Conservation (phyloP, 768 basidiomycete species). For the Gymnopilus junonius region DNA sequence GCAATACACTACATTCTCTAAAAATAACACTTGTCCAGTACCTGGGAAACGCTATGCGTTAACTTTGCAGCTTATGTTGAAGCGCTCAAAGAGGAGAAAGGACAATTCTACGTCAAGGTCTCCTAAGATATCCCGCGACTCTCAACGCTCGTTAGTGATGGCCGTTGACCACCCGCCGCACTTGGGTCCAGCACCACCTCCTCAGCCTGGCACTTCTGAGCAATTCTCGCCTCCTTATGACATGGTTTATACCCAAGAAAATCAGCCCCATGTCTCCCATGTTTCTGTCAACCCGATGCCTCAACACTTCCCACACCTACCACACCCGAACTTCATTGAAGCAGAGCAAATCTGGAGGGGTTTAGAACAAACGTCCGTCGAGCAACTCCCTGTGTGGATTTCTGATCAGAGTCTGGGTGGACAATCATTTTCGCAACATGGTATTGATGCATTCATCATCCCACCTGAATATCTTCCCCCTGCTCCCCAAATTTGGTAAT, state of each 20-base stretch:
- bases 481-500: slow-evolving; percentile 77
- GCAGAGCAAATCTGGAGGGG: slow-evolving; percentile 79
- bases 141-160: slow-evolving; percentile 53
- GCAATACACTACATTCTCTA: neutral
- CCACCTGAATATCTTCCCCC: slow-evolving; percentile 75
- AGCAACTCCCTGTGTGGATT: slow-evolving; percentile 85
- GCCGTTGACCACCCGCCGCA: slow-evolving; percentile 45
- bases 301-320: slow-evolving; percentile 33
- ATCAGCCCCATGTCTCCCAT: slow-evolving; percentile 32
- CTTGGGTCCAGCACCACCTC: slow-evolving; percentile 28
- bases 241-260: slow-evolving; percentile 34
- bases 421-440: slow-evolving; percentile 74
- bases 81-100: slow-evolving; percentile 69
- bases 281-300: slow-evolving; percentile 21
- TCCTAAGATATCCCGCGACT: slow-evolving; percentile 60
- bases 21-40: slow-evolving; percentile 48
- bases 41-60: slow-evolving; percentile 93
- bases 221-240: slow-evolving; percentile 65
- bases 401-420: slow-evolving; percentile 85
- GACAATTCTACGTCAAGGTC: slow-evolving; percentile 61
- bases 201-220: slow-evolving; percentile 47
- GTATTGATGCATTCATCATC: slow-evolving; percentile 85
- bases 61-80: slow-evolving; percentile 88
- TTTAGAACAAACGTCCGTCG: slow-evolving; percentile 71
- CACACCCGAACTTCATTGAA: slow-evolving; percentile 37